Evolutionary conservation across 176 grass and related monocot species (phyloP).

Genomic region (Dendrocalamus sinicus): DNA sequence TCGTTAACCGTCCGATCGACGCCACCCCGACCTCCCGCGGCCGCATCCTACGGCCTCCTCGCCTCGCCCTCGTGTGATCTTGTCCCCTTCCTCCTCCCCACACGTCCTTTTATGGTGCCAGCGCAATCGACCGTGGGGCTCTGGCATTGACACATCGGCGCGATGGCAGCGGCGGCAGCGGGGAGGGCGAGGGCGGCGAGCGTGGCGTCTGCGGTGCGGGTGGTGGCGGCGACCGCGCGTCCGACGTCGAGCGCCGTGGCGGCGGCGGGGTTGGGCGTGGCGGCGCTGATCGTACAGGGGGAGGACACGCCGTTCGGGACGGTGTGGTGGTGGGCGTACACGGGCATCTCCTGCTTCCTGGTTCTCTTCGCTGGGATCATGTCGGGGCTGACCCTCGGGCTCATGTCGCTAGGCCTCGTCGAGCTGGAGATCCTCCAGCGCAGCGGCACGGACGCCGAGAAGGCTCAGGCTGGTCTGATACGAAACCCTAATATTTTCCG

Average conservation of each 20-base stretch:
- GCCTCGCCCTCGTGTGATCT: conserved; percentile 3
- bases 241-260: conserved; percentile 49
- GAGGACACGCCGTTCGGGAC: conserved; percentile 86
- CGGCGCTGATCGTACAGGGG: conserved; percentile 44
- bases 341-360: conserved; percentile 81
- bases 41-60: conserved; percentile 34
- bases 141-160: conserved; percentile 37
- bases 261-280: conserved; percentile 38
- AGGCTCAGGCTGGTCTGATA: conserved; percentile 86
- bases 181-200: conserved; percentile 38
- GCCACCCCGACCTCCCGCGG: background rate
- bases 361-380: conserved; percentile 99
- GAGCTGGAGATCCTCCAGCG: conserved; percentile 99
- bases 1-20: conserved; percentile 14
- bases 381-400: conserved; percentile 95
- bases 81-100: conserved; percentile 40
- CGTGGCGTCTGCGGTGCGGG: conserved; percentile 41
- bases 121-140: conserved; percentile 45
- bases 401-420: conserved; percentile 99
- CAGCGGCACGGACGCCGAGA: conserved; percentile 82
- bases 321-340: conserved; percentile 70
- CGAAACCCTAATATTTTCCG: conserved; percentile 19
- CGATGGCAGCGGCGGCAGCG: conserved; percentile 33
- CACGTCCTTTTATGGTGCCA: conserved; percentile 32
- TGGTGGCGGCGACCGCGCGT: conserved; percentile 61